A percentile compares a stretch with the other conserved stretches of the same genome.
Evolutionary conservation across 345 rosid genomes (phyloP).

Genomic region (Erucastrum elatum): DNA sequence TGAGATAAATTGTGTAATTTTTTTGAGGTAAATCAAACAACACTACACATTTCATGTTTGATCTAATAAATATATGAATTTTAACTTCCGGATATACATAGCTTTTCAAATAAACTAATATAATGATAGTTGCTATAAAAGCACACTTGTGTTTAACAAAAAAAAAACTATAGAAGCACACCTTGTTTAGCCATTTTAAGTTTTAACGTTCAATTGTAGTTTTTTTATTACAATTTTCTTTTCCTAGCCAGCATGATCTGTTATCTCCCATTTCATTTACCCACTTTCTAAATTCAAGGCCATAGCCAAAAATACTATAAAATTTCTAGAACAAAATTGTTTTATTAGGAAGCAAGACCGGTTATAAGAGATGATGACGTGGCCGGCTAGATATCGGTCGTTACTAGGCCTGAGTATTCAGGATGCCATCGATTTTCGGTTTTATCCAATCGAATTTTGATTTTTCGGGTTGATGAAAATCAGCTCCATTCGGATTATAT

Average conservation of each 20-base stretch:
- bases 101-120: background rate
- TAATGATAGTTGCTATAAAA: background rate
- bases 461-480: no score
- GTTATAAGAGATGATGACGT: background rate
- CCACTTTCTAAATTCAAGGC: background rate
- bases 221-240: background rate
- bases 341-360: background rate
- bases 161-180: background rate
- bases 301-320: background rate
- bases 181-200: background rate
- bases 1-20: background rate
- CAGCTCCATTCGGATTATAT: no score
- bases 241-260: constrained; percentile 5
- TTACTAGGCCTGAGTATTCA: no score
- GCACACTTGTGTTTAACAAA: background rate
- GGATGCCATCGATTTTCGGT: no score
- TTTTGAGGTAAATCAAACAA: background rate
- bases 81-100: background rate
- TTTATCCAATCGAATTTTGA: no score
- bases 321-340: background rate
- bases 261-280: constrained; percentile 16
- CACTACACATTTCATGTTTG: background rate
- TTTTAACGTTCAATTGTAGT: background rate
- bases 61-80: background rate
- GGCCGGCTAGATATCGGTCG: constrained; percentile 55